Evolutionary conservation across 2,329 filamentous ascomycete species (phyloP), one percentile per base, ranked within the genome.

Genomic region (Cladosporium sp.): DNA sequence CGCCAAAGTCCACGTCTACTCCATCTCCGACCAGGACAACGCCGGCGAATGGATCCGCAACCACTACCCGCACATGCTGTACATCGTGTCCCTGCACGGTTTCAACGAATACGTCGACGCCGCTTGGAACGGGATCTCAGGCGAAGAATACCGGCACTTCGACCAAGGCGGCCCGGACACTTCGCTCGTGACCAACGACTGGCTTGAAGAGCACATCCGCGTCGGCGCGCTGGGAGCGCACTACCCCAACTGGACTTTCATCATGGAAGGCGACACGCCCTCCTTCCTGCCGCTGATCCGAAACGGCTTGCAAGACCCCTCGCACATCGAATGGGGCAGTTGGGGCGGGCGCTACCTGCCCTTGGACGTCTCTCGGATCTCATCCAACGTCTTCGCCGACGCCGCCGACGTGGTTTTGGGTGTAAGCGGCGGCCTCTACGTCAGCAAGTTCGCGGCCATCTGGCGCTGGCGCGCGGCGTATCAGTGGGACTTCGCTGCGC

Each of bases 1-100:
- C 2, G 56, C 64, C 4, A 74, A 73, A 53, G 60, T 80, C 3
- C 68, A 76, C 11, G 70, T 80, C 8, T 80, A 80, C 59, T 66
- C 78, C 34, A 80, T 83, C 47, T 80, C 77, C 7, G 80, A 83
- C 55, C 80, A 83, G 56, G 80, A 83, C 54, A 74, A 83, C 53
- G 74, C 76, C 0, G 79, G 78, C 0, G 64, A 72, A 0, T 82
- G 79, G 79, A 76, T 83, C 30, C 73, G 80, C n/a, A 64, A 68
- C 38, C 71, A 69, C 2, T 82, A 74, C 52, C 78, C 80, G 0
- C 72, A 77, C 19, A 58, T 83, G 6, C 76, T 79, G 56, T 82
- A 80, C 62, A 80, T 83, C 50, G 68, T 67, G 13, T 79, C 75
- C 0, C 62, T 81, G 1, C 80, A 82, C 58, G 78, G 72, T 7